Conservation (phyloP, 768 basidiomycete genomes). For the Symmetrospora coprosmae region DNA sequence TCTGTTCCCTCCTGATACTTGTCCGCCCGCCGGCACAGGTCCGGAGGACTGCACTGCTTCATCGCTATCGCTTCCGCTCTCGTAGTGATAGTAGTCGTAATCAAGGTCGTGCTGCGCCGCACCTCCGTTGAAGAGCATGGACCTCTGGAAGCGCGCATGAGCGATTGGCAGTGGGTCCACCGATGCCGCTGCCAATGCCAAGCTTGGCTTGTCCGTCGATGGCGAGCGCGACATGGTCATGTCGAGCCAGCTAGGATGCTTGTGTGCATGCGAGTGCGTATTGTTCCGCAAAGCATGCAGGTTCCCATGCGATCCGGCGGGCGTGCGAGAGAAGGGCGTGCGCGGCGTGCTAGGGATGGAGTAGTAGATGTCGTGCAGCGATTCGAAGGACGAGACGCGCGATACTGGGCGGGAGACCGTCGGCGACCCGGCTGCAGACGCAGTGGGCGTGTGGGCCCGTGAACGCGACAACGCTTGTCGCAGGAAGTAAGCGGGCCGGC, state of each 20-base stretch:
- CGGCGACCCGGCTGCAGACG: not conserved
- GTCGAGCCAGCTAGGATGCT: constrained; percentile 10
- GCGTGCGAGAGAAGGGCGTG: not conserved
- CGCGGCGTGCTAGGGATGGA: constrained; percentile 8
- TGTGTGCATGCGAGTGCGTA: not conserved
- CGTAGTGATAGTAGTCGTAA: no score
- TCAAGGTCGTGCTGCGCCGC: no score
- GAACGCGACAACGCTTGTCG: not conserved
- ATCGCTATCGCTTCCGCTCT: no score
- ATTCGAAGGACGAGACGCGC: constrained; percentile 20
- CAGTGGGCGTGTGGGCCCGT: constrained; percentile 1
- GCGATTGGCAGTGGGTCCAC: no score
- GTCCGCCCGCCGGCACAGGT: no score
- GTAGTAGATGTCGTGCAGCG: constrained; percentile 24
- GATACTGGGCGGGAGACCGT: constrained; percentile 20
- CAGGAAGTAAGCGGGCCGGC: not conserved
- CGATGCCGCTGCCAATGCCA: no score
- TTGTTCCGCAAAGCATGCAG: not conserved
- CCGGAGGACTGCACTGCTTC: no score
- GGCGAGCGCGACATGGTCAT: constrained; percentile 1
- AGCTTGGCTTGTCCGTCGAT: no score
- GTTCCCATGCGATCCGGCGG: not conserved
- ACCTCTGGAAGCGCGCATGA: no score
- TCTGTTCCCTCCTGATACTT: not conserved
- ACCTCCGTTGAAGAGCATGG: no score